phyloP scores from a whole-genome alignment of 2,329 filamentous ascomycete species.

The Trichoderma arundinaceum region DNA sequence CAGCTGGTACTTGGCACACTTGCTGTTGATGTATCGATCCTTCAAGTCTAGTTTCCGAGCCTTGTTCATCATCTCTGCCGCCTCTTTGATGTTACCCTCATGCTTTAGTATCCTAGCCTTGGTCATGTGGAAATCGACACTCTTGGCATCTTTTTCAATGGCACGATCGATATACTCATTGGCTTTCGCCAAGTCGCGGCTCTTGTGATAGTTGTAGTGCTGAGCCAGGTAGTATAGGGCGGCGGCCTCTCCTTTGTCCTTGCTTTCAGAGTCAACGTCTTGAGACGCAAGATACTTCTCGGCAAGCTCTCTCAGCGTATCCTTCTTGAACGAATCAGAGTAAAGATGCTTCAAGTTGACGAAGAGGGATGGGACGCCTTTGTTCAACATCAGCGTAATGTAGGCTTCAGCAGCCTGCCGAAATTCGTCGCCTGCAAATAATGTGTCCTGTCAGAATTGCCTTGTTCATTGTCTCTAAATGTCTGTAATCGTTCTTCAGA shows the following conservation, averaged over 20 bases:
- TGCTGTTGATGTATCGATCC: slow-evolving; percentile 98
- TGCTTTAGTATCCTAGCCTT: slow-evolving; percentile 96
- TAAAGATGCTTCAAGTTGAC: slow-evolving; percentile 96
- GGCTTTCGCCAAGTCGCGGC: slow-evolving; percentile 82
- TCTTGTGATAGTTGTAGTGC: slow-evolving; percentile 92
- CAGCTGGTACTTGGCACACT: slow-evolving; percentile 95
- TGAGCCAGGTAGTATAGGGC: slow-evolving; percentile 93
- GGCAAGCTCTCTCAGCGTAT: slow-evolving; percentile 75
- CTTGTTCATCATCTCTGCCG: slow-evolving; percentile 85
- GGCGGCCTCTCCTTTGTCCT: slow-evolving; percentile 72
- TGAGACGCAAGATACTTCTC: slow-evolving; percentile 74
- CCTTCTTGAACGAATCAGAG: slow-evolving; percentile 75
- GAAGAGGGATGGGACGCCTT: slow-evolving; percentile 94
- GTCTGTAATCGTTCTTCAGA: not conserved
- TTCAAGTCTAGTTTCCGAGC: slow-evolving; percentile 84
- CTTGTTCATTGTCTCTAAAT: not conserved
- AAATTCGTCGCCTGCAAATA: slow-evolving; percentile 74
- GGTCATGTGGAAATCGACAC: slow-evolving; percentile 92
- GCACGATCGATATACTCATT: slow-evolving; percentile 82
- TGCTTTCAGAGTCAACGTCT: slow-evolving; percentile 54
- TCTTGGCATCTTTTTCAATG: slow-evolving; percentile 77
- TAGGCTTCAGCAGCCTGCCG: slow-evolving; percentile 77
- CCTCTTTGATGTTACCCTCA: slow-evolving; percentile 76
- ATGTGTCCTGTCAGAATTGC: slow-evolving; percentile 26
- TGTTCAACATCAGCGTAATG: slow-evolving; percentile 81